Percentiles rank a stretch among this genome's conserved stretches.
Conservation (phyloP, 75 land plant species). For the Chamaecyparis obtusa region DNA sequence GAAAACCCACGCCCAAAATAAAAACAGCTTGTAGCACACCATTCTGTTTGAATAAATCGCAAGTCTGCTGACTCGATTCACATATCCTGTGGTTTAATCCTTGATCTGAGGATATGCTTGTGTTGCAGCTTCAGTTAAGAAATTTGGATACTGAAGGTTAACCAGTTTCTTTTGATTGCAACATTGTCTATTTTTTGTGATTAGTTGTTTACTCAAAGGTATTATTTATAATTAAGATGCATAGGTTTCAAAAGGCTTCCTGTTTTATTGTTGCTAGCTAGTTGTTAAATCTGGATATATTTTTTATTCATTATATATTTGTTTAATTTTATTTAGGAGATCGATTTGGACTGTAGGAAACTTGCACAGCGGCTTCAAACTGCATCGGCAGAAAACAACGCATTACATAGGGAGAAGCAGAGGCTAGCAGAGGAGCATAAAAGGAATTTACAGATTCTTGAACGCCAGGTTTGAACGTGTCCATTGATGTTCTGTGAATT, state of each 20-base stretch:
- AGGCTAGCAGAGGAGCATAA: slow-evolving; percentile 12
- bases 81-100: no score
- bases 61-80: no score
- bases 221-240: not conserved
- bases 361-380: slow-evolving; percentile 5
- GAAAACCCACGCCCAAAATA: no score
- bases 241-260: not conserved
- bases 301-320: slow-evolving; percentile 1
- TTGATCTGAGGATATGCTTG: not conserved
- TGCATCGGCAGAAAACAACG: not conserved
- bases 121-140: not conserved
- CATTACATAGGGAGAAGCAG: slow-evolving; percentile 3
- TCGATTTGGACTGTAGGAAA: slow-evolving; percentile 7
- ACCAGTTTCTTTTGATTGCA: not conserved
- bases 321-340: not conserved
- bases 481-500: not conserved
- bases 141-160: not conserved
- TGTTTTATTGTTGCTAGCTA: not conserved
- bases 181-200: not conserved
- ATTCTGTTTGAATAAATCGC: no score
- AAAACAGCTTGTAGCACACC: no score
- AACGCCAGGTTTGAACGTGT: not conserved
- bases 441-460: slow-evolving; percentile 9
- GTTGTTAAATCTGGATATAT: not conserved
- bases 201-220: not conserved